Conservation (phyloP, 495 filamentous ascomycete genomes). For the Penicillium salamii region DNA sequence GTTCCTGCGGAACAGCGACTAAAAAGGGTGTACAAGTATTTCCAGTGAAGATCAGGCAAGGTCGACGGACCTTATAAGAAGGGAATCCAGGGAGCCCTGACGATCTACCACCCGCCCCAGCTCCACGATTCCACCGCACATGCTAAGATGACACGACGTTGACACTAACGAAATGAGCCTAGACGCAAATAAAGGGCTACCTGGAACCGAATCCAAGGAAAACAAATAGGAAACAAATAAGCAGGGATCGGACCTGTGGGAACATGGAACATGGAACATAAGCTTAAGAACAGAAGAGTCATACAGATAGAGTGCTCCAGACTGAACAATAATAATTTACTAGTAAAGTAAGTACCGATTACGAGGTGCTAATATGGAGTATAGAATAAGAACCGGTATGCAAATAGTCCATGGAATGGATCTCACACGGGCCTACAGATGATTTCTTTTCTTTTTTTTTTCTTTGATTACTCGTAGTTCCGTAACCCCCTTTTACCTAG, state of each 20-base stretch:
- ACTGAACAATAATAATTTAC: too few relatives aligned
- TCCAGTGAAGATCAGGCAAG: constrained; percentile 2
- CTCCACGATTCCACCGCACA: constrained; percentile 41
- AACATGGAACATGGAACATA: constrained; percentile 15
- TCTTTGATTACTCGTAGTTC: constrained; percentile 11
- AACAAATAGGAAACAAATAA: constrained; percentile 6
- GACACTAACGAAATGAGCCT: constrained; percentile 40
- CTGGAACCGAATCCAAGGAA: constrained; percentile 22
- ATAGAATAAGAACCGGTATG: background rate
- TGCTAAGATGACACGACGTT: constrained; percentile 47
- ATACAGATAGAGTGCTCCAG: too few relatives aligned
- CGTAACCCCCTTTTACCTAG: background rate
- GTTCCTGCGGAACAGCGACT: constrained; percentile 16
- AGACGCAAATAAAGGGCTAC: constrained; percentile 24
- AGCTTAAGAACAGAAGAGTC: constrained; percentile 13
- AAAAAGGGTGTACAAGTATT: constrained; percentile 8
- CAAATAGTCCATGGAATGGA: constrained; percentile 1
- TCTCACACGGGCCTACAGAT: constrained; percentile 18
- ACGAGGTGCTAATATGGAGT: too few relatives aligned
- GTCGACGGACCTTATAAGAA: constrained; percentile 12
- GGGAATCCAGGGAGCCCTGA: constrained; percentile 26
- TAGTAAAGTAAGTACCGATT: too few relatives aligned
- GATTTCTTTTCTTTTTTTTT: constrained; percentile 3
- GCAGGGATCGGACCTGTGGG: constrained; percentile 17
- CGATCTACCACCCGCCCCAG: constrained; percentile 42